phyloP scores from a whole-genome alignment of 1,284 basidiomycete genomes.

The Rhizoctonia solani region DNA sequence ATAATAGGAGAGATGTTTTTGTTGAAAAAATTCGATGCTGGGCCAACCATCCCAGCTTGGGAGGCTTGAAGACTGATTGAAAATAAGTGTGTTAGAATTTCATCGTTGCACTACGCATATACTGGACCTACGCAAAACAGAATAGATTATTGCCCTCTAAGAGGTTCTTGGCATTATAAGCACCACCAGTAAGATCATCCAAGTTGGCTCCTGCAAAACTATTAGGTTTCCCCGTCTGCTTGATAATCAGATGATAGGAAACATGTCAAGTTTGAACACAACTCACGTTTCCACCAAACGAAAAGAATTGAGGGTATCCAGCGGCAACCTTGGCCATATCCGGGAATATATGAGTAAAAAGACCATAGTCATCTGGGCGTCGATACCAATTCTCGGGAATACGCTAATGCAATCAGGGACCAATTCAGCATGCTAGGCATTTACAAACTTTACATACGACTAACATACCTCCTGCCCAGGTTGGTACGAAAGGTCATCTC shows the following conservation, averaged over 20 bases:
- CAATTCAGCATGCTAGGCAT: background rate
- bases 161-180: conserved; percentile 36
- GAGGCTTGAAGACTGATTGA: background rate
- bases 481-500: background rate
- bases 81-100: too few species aligned
- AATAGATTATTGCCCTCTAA: conserved; percentile 39
- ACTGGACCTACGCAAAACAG: conserved; percentile 35
- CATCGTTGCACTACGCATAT: too few species aligned
- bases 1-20: too few species aligned
- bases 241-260: too few species aligned
- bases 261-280: background rate
- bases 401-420: background rate
- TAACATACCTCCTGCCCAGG: conserved; percentile 13
- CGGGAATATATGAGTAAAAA: conserved; percentile 15
- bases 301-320: conserved; percentile 34
- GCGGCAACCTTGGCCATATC: conserved; percentile 20
- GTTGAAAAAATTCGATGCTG: too few species aligned
- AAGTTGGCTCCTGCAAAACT: conserved; percentile 39
- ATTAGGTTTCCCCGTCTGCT: conserved; percentile 32
- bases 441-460: too few species aligned
- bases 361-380: conserved; percentile 37
- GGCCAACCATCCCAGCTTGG: background rate
- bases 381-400: conserved; percentile 38
- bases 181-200: conserved; percentile 38
- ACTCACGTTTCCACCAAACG: conserved; percentile 39